phyloP scores from a whole-genome alignment of 768 basidiomycete genomes.

The Lentinula sp. region DNA sequence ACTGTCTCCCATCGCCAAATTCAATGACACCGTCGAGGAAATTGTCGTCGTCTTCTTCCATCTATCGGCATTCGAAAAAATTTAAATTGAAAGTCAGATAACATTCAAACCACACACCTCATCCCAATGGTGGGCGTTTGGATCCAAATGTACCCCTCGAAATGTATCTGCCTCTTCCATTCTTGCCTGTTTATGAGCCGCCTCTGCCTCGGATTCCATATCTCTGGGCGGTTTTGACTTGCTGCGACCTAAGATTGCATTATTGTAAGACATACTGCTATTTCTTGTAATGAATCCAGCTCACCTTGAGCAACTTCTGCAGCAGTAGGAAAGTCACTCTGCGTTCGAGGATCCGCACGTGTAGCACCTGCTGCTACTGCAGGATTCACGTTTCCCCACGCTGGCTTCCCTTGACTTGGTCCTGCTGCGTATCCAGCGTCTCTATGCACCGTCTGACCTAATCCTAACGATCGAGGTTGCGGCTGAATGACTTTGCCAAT shows the following conservation, averaged over 20 bases:
- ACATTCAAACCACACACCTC: conserved; percentile 55
- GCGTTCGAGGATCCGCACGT: conserved; percentile 35
- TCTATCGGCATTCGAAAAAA: conserved; percentile 33
- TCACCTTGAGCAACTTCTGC: conserved; percentile 88
- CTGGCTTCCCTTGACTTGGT: conserved; percentile 33
- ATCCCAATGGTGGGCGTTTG: conserved; percentile 96
- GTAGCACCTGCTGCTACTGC: conserved; percentile 22
- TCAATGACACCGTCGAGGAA: conserved; percentile 88
- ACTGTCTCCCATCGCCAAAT: conserved; percentile 87
- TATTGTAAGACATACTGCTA: background rate
- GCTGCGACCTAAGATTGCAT: background rate
- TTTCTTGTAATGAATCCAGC: conserved; percentile 19
- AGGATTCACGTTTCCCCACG: conserved; percentile 64
- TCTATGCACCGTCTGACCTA: conserved; percentile 5
- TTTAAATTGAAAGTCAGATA: conserved; percentile 2
- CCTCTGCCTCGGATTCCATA: conserved; percentile 46
- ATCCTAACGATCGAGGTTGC: conserved; percentile 43
- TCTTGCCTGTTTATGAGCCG: conserved; percentile 56
- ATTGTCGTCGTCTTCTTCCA: conserved; percentile 90
- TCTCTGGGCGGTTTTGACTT: conserved; percentile 5
- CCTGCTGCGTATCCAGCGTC: conserved; percentile 6
- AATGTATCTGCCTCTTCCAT: conserved; percentile 90
- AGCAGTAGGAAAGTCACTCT: conserved; percentile 90
- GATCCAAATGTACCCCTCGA: conserved; percentile 87
- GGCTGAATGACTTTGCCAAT: conserved; percentile 64